phyloP scores from a whole-genome alignment of 306 rosid genomes.

The Lagenaria siceraria region DNA sequence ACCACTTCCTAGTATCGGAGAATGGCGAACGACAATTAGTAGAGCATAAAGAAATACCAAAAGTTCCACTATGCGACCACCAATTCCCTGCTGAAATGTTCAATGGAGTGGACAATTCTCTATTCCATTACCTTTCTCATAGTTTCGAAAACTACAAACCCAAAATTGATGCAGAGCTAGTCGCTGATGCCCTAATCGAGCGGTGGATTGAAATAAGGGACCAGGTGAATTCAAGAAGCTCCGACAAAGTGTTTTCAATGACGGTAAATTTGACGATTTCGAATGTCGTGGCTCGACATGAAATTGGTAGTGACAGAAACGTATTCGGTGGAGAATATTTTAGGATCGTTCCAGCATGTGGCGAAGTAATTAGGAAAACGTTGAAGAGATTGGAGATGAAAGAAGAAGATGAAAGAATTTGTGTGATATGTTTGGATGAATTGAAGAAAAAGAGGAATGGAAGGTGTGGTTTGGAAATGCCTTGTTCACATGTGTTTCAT shows the following conservation, averaged over 20 bases:
- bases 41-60: background rate
- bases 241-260: background rate
- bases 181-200: background rate
- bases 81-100: background rate
- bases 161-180: background rate
- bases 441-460: background rate
- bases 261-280: background rate
- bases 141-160: background rate
- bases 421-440: conserved; percentile 2
- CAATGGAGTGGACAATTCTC: background rate
- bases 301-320: background rate
- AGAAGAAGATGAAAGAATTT: background rate
- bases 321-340: background rate
- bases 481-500: background rate
- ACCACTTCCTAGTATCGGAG: background rate
- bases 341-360: background rate
- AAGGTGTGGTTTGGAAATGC: background rate
- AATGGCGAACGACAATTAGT: background rate
- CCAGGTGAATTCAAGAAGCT: background rate
- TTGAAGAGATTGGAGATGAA: background rate
- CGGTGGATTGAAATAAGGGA: background rate
- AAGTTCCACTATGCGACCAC: background rate
- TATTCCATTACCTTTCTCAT: background rate
- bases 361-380: background rate
- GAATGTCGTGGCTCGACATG: background rate